Percentiles rank a stretch among this genome's conserved stretches.
Conservation (phyloP, 2,329 filamentous ascomycete species). For the Tolypocladium amazonense region DNA sequence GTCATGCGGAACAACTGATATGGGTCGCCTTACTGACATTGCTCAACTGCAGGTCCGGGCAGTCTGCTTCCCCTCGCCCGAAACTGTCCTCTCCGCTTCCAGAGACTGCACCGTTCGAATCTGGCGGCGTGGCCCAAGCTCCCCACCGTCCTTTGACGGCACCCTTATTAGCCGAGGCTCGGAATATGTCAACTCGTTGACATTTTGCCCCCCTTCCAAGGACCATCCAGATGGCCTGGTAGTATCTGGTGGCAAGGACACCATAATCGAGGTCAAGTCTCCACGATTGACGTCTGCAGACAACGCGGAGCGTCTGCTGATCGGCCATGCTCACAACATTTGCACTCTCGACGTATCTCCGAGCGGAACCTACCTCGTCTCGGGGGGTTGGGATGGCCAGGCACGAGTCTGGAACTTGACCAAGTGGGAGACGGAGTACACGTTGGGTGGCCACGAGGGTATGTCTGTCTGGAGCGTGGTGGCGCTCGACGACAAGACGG, state of each 20-base stretch:
- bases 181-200: conserved; percentile 78
- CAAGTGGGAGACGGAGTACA: conserved; percentile 68
- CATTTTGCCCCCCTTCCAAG: conserved; percentile 60
- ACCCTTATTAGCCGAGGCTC: conserved; percentile 71
- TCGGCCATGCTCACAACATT: conserved; percentile 81
- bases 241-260: conserved; percentile 81
- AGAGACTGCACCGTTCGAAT: conserved; percentile 82
- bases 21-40: not conserved
- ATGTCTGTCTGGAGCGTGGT: conserved; percentile 83
- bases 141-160: conserved; percentile 63
- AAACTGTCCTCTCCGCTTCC: conserved; percentile 72
- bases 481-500: conserved; percentile 65
- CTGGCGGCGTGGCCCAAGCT: conserved; percentile 61
- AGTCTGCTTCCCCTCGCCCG: conserved; percentile 65
- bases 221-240: conserved; percentile 70
- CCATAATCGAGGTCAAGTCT: conserved; percentile 81
- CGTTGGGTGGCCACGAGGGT: conserved; percentile 66
- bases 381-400: conserved; percentile 87
- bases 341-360: conserved; percentile 75
- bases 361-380: conserved; percentile 65
- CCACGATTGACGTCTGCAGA: conserved; percentile 56
- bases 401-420: conserved; percentile 79
- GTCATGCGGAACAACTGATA: not conserved
- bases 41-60: conserved; percentile 60
- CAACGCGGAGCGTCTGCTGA: conserved; percentile 73